A percentile compares a stretch with the other conserved stretches of the same genome.
phyloP scores from a whole-genome alignment of 73 alveolate species.

The Tetrahymena thermophila region DNA sequence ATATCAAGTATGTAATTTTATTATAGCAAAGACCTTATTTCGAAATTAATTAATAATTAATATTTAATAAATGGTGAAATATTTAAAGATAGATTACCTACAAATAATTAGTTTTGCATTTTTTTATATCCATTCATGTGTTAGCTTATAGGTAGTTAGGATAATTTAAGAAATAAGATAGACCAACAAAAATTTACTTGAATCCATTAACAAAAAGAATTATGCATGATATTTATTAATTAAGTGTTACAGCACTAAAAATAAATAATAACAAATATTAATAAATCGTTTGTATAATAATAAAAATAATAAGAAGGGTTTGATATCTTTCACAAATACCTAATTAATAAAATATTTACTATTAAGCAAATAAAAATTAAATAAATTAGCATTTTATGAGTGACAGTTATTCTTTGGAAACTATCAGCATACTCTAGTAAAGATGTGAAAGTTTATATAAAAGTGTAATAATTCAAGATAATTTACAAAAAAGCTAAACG shows the following conservation, averaged over 20 bases:
- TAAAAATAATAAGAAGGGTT: not conserved
- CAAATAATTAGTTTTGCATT: not conserved
- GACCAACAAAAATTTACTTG: not conserved
- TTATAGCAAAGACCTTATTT: not conserved
- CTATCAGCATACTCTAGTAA: not conserved
- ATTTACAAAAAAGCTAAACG: not conserved
- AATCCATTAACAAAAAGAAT: not conserved
- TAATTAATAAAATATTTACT: not conserved
- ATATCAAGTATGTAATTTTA: too few species aligned
- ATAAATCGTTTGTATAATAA: not conserved
- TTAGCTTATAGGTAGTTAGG: not conserved
- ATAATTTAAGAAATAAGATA: not conserved
- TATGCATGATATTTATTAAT: not conserved
- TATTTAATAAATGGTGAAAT: not conserved
- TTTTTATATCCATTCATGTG: not conserved
- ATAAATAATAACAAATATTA: not conserved
- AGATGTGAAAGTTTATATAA: not conserved
- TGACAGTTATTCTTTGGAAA: not conserved
- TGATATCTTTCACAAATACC: not conserved
- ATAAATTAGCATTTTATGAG: not conserved
- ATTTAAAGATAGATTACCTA: not conserved
- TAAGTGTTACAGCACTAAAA: not conserved
- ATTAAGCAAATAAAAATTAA: not conserved
- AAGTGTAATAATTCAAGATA: not conserved
- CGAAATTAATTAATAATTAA: too few species aligned